Evolutionary conservation across 129 eudicot genomes (phyloP), one percentile per base, ranked within the genome.

Genomic region (Arctium lappa): DNA sequence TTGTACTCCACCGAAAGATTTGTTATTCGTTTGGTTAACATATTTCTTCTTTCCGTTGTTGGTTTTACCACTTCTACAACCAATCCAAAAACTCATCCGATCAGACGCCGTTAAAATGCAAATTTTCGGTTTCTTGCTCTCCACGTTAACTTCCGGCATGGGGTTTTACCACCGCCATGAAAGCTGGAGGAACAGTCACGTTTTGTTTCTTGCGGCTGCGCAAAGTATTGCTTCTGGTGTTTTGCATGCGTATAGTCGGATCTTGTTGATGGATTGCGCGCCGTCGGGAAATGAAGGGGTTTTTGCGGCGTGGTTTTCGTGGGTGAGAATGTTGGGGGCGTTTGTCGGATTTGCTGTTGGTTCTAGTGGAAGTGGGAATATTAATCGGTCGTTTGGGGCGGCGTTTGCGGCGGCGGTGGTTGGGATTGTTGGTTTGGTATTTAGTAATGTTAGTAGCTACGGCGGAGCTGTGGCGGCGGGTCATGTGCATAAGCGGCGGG

Each of bases 51-150:
- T 89, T 62, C 96, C 97, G 27, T 65, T 87, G 16, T 13, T 93
- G 0, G 87, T 90, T 29, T 87, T 93, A 37, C 96, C 97, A 13
- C n/a, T 89, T 1, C 42, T 89, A 42, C 96, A 91, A 42, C 94
- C 93, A 0, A 34, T 93, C 13, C 95, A 91, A 50, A 90, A 84
- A 33, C 16, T 86, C 22, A 89, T 93, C 68, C 91, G 86, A 44
- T 87, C 92, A 0, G 97, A 93, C 46, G 97, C 97, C 1, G 94
- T 91, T 22, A 93, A 88, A 76, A 93, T 93, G 97, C 96, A 93
- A 82, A 76, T 93, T 29, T 87, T 93, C 8, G 97, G 97, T 34
- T 89, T 89, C 44, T 71, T 91, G 38, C 63, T 93, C 8, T 73
- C 97, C 0, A 81, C 86, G 34, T 13, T 89, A 1, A 83, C 92